Percentiles rank a stretch among this genome's conserved stretches.
These are phyloP conservation scores for Phytophthora parvispora DNA, from an alignment of 352 stramenopile species.

Conservation along the genomic window DNA sequence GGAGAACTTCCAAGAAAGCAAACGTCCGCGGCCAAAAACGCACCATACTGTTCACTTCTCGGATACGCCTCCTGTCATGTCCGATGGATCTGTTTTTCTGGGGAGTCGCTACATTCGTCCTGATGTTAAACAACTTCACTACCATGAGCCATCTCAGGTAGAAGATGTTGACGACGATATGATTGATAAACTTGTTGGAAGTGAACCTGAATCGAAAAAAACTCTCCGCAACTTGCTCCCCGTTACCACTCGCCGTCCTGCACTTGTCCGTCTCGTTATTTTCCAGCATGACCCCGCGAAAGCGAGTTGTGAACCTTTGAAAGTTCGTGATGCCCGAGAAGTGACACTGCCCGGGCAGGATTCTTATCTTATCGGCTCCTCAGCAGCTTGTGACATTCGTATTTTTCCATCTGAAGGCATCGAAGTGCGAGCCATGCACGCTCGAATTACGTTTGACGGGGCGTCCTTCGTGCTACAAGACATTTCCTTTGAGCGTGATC, in stretches of 20 bases:
- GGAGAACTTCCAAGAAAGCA: neutral
- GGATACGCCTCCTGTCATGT: slow-evolving; percentile 29
- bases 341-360: slow-evolving; percentile 28
- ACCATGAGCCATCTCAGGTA: slow-evolving; percentile 24
- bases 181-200: slow-evolving; percentile 25
- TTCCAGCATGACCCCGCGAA: slow-evolving; percentile 33
- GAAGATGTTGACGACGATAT: slow-evolving; percentile 35
- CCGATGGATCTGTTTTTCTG: slow-evolving; percentile 43
- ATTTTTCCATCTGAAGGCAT: slow-evolving; percentile 48
- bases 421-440: slow-evolving; percentile 60
- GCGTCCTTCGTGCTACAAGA: slow-evolving; percentile 78
- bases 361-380: slow-evolving; percentile 68
- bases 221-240: neutral
- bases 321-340: slow-evolving; percentile 22
- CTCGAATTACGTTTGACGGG: slow-evolving; percentile 72
- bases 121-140: slow-evolving; percentile 30
- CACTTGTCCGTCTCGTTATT: slow-evolving; percentile 25
- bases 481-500: slow-evolving; percentile 75
- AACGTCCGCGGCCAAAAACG: neutral
- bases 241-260: neutral
- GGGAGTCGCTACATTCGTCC: slow-evolving; percentile 66
- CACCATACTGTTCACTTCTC: slow-evolving; percentile 39
- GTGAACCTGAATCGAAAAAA: slow-evolving; percentile 5
- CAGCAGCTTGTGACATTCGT: slow-evolving; percentile 63
- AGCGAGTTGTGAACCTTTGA: slow-evolving; percentile 7